Evolutionary conservation across 306 rosid species (phyloP), one percentile per base, ranked within the genome.

Genomic region (Casuarina glauca): DNA sequence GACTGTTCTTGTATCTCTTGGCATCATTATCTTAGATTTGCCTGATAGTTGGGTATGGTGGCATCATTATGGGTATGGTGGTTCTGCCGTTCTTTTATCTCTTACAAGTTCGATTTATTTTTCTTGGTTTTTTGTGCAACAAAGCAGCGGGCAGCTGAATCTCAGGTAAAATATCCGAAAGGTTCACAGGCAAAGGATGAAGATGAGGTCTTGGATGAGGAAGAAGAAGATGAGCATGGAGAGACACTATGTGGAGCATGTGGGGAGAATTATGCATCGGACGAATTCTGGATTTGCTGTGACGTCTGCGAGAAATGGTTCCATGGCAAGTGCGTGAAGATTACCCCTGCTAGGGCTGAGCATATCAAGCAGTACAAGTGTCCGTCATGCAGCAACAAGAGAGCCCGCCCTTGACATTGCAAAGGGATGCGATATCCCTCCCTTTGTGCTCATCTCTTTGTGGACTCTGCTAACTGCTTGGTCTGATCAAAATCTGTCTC

Each of bases 281-380:
- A 93, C 74, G 97, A 93, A 80, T 92, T 92, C 84, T 93, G 98
- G 98, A 93, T 93, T 84, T 91, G 93, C 80, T 93, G 98, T 32
- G 98, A 93, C 86, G 82, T 91, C 12, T 93, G 98, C 2, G 97
- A 93, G 92, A 90, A 80, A 55, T 93, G 98, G 98, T 93, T 91
- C 86, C 98, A 93, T 74, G 94, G 94, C 55, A 93, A 93, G 78
- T 93, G 98, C 42, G 98, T 93, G 86, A 93, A 89, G 91, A 89
- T 93, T 83, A 93, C 97, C 53, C 97, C 97, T 2, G 93, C 98
- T 11, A 90, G 89, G 87, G 98, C 98, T 5, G 91, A 90, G 87
- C 97, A 90, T 81, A 93, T 93, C 67, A 93, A 91, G 88, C 97
- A 93, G 69, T 93, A 93, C 88, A 93, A 93, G 81, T 93, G 98